Evolutionary conservation across 805 yeast species (phyloP).

Genomic region (Yarrowia bubula): DNA sequence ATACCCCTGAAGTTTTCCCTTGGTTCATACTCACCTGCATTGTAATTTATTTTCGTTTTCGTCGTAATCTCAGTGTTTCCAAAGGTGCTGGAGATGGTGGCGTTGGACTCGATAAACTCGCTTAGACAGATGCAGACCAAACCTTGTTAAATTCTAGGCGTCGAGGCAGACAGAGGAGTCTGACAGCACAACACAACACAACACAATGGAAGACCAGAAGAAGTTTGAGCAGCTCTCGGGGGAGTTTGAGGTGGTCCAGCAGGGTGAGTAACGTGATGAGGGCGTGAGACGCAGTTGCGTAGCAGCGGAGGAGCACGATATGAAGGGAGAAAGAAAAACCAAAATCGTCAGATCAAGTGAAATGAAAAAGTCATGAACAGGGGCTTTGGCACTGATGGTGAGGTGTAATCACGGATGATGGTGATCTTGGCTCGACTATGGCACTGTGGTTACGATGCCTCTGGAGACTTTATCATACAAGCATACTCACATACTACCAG

Average conservation of each 20-base stretch:
- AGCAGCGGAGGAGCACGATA: background rate
- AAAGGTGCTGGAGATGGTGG: background rate
- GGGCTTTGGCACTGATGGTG: too few relatives aligned
- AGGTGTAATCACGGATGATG: too few relatives aligned
- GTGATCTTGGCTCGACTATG: too few relatives aligned
- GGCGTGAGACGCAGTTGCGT: background rate
- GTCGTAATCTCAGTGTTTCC: too few relatives aligned
- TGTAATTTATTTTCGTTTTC: background rate
- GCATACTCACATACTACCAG: too few relatives aligned
- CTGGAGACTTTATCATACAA: too few relatives aligned
- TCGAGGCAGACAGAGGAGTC: background rate
- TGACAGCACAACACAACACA: background rate
- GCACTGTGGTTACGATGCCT: too few relatives aligned
- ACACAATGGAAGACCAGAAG: conserved; percentile 8
- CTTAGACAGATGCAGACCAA: background rate
- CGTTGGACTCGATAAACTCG: background rate
- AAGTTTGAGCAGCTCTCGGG: conserved; percentile 21
- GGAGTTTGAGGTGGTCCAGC: conserved; percentile 21
- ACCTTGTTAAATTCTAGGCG: background rate
- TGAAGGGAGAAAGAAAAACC: too few relatives aligned
- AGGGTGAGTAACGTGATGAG: background rate
- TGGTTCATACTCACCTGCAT: background rate
- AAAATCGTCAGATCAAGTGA: background rate
- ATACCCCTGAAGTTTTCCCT: background rate
- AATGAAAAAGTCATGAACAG: too few relatives aligned